Conservation (phyloP, 768 basidiomycete species). For the Rhodocollybia butyracea region DNA sequence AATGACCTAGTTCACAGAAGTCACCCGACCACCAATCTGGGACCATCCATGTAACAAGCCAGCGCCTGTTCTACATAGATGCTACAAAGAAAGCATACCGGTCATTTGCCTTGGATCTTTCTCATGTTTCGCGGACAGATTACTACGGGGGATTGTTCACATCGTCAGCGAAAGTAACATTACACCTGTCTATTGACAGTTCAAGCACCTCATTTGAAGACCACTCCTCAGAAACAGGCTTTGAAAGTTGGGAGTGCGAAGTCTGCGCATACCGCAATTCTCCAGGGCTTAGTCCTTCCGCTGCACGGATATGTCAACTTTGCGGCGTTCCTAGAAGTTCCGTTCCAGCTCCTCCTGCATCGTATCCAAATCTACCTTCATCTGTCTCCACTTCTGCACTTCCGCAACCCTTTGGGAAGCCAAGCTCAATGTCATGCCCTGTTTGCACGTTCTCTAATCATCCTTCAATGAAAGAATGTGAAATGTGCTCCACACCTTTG, state of each 20-base stretch:
- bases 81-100: slow-evolving; percentile 37
- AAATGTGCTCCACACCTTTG: slow-evolving; percentile 80
- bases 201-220: slow-evolving; percentile 20
- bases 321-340: slow-evolving; percentile 75
- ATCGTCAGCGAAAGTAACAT: slow-evolving; percentile 85
- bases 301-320: slow-evolving; percentile 67
- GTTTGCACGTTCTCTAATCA: slow-evolving; percentile 94
- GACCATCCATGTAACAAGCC: slow-evolving; percentile 68
- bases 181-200: slow-evolving; percentile 48
- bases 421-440: slow-evolving; percentile 60
- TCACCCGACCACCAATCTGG: slow-evolving; percentile 77
- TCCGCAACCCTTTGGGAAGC: slow-evolving; percentile 8
- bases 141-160: slow-evolving; percentile 89
- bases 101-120: slow-evolving; percentile 70
- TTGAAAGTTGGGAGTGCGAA: slow-evolving; percentile 76
- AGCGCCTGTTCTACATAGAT: slow-evolving; percentile 84
- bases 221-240: slow-evolving; percentile 27
- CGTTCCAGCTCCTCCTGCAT: slow-evolving; percentile 21
- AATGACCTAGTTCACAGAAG: slow-evolving; percentile 68
- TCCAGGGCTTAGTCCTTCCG: slow-evolving; percentile 67
- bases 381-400: slow-evolving; percentile 33
- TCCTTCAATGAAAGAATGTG: slow-evolving; percentile 67
- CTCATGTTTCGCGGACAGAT: slow-evolving; percentile 70
- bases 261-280: slow-evolving; percentile 88
- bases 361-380: slow-evolving; percentile 35